These are phyloP conservation scores for Syzygium syzygioides DNA, from an alignment of 441 rosid genomes.

Conservation along the genomic window DNA sequence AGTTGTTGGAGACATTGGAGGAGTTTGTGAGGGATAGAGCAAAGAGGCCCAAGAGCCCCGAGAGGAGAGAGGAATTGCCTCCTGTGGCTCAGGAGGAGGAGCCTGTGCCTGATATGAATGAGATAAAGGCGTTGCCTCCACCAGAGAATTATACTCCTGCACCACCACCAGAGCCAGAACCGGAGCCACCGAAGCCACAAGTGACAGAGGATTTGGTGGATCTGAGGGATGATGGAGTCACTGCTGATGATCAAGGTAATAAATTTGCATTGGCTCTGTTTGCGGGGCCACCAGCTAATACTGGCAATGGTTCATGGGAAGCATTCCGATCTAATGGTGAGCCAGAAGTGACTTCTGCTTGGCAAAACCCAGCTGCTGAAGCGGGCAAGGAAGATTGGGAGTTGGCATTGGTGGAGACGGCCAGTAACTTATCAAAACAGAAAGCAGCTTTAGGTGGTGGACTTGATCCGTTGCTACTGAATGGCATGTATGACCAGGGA, in stretches of 20 bases:
- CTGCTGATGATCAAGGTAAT: slow-evolving; percentile 89
- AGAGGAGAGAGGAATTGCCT: slow-evolving; percentile 62
- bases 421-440: slow-evolving; percentile 74
- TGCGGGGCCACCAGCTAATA: slow-evolving; percentile 45
- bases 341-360: slow-evolving; percentile 80
- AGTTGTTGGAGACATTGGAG: slow-evolving; percentile 85
- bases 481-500: slow-evolving; percentile 96
- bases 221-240: slow-evolving; percentile 61
- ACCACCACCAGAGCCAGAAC: slow-evolving; percentile 48
- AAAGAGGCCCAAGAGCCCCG: slow-evolving; percentile 75
- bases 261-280: slow-evolving; percentile 81
- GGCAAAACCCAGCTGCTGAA: slow-evolving; percentile 97
- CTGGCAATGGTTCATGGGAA: slow-evolving; percentile 79
- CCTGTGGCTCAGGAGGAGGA: slow-evolving; percentile 47
- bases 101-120: slow-evolving; percentile 65
- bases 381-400: slow-evolving; percentile 92
- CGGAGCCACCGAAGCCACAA: slow-evolving; percentile 45
- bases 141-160: slow-evolving; percentile 67
- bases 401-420: slow-evolving; percentile 82
- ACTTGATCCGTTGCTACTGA: slow-evolving; percentile 73
- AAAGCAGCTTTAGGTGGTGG: slow-evolving; percentile 89
- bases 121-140: slow-evolving; percentile 80
- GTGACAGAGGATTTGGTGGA: slow-evolving; percentile 65
- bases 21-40: slow-evolving; percentile 94
- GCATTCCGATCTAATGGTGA: slow-evolving; percentile 70